phyloP scores from a whole-genome alignment of 2,329 filamentous ascomycete species.

The Tolypocladium nubicola region DNA sequence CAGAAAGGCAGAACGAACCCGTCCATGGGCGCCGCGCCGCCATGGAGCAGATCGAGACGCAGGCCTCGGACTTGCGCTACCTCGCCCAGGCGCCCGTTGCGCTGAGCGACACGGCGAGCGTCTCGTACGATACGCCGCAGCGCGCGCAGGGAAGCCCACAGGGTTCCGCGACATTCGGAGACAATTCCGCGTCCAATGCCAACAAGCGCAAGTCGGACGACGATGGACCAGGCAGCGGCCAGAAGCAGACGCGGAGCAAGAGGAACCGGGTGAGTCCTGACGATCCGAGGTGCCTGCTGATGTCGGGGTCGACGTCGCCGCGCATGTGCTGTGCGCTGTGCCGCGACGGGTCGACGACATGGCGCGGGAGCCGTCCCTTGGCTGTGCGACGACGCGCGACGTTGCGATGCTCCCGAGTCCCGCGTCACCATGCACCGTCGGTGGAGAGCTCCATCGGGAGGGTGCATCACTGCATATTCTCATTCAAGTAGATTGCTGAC shows the following conservation, averaged over 20 bases:
- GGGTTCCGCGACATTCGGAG: conserved; percentile 33
- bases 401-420: background rate
- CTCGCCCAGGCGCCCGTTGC: conserved; percentile 29
- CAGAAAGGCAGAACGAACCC: background rate
- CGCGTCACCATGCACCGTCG: background rate
- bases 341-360: background rate
- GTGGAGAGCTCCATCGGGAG: background rate
- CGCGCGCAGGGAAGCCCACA: conserved; percentile 20
- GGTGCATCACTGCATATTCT: background rate
- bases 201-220: conserved; percentile 29
- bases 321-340: background rate
- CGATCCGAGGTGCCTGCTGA: background rate
- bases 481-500: background rate
- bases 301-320: background rate
- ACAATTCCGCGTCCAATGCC: conserved; percentile 34
- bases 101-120: conserved; percentile 17
- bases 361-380: background rate
- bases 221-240: conserved; percentile 25
- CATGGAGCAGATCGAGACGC: conserved; percentile 45
- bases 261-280: conserved; percentile 41
- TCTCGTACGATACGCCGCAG: conserved; percentile 21
- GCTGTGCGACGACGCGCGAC: background rate
- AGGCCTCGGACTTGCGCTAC: conserved; percentile 43
- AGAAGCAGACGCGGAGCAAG: conserved; percentile 49
- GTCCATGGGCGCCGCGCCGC: conserved; percentile 3